Base-by-base conservation (phyloP, 495 filamentous ascomycete genomes). In the Hypoxylon crocopeplum region DNA sequence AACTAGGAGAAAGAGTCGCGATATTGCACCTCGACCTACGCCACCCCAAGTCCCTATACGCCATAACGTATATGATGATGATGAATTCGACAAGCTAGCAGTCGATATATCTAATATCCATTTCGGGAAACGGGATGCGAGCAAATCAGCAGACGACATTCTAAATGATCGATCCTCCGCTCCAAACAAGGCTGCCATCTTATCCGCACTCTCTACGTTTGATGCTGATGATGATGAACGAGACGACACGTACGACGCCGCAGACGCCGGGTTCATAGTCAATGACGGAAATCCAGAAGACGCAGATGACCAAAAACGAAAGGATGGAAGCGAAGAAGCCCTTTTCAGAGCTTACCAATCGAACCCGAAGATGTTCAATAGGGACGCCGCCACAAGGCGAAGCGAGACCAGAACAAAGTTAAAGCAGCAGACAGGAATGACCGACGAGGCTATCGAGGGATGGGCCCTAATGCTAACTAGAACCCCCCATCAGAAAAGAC, bases 221-320 rank as follows among this genome's bases (percentile, higher is more conserved):
- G 93, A 98, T 75, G 87, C 86, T 0, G 94, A 97, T 62, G 93
- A 97, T 67, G 94, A 98, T 74, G 94, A 98, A 75, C 87, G 92
- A 27, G 94, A 98, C 74, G 94, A 98, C 68, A 98, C 94, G 1
- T 98, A 98, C 72, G 94, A 98, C 64, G 81, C 86, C 7, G 89
- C 83, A 33, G 94, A 98, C 62, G 92, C 97, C 5, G 94, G 94
- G 48, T 91, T 93, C 8, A 89, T 90, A 2, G 84, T 97, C 7
- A 89, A 95, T 27, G 72, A 75, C 7, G 64, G 59, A 38, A 59
- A 59, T 20, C 24, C 79, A 24, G 70, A 56, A 5, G 72, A 75
- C 7, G 61, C 66, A 2, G 73, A 77, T 5, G 70, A 72, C 0
- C 71, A 75, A 25, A 78, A 73, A 52, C 42, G 58, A 10, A 69